A percentile compares a stretch with the other conserved stretches of the same genome.
These are phyloP conservation scores for Ramularia endophylla DNA, from an alignment of 2,329 filamentous ascomycete species.

Conservation along the genomic window DNA sequence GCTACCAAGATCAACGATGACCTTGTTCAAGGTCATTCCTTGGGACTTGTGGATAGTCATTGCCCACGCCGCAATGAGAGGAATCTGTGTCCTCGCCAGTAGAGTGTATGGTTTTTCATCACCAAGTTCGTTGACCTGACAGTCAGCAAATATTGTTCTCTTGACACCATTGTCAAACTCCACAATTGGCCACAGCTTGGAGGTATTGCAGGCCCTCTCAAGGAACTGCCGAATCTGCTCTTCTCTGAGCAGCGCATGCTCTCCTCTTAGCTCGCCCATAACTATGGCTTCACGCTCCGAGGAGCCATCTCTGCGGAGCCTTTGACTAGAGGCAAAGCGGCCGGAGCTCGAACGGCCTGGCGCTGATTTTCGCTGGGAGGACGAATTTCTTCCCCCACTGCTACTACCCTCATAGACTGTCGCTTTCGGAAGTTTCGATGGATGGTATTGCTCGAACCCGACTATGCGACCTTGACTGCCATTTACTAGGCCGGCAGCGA, in stretches of 20 bases:
- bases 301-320: constrained; percentile 8
- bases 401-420: constrained; percentile 3
- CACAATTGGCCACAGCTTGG: constrained; percentile 42
- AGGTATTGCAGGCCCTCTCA: constrained; percentile 8
- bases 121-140: constrained; percentile 44
- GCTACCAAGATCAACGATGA: constrained; percentile 48
- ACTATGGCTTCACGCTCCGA: constrained; percentile 5
- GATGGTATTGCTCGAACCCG: constrained; percentile 27
- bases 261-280: constrained; percentile 13
- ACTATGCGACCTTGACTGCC: constrained; percentile 44
- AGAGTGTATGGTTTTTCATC: constrained; percentile 42
- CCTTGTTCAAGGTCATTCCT: constrained; percentile 56
- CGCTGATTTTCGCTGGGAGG: constrained; percentile 1
- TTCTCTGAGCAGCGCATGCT: constrained; percentile 13
- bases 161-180: constrained; percentile 47
- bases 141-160: constrained; percentile 48
- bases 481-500: constrained; percentile 40
- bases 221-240: constrained; percentile 10
- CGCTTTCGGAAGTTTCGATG: constrained; percentile 16
- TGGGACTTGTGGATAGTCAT: constrained; percentile 60
- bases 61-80: constrained; percentile 56
- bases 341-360: not conserved
- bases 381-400: not conserved
- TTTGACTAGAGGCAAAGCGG: not conserved
- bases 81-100: constrained; percentile 54